A percentile compares a stretch with the other conserved stretches of the same genome.
These are phyloP conservation scores for Trametes pubescens DNA, from an alignment of 1,284 basidiomycete species.

Conservation along the genomic window DNA sequence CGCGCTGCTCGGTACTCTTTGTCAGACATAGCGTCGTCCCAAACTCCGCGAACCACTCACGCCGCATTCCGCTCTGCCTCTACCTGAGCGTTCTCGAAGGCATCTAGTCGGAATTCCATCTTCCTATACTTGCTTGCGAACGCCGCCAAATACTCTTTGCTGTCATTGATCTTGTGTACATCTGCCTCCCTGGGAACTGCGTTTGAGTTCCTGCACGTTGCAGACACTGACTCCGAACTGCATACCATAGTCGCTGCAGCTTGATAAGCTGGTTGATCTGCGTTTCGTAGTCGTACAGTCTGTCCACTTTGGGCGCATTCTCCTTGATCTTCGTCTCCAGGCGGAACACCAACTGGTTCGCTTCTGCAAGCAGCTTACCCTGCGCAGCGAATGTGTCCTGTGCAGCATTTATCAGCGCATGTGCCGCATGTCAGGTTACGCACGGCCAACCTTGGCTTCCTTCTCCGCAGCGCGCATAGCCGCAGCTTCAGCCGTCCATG, in stretches of 20 bases:
- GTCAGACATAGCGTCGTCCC: conserved; percentile 6
- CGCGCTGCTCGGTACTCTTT: conserved; percentile 45
- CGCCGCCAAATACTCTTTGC: conserved; percentile 62
- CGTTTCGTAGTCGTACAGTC: conserved; percentile 74
- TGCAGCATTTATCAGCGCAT: conserved; percentile 16
- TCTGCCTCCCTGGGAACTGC: conserved; percentile 67
- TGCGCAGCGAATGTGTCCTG: conserved; percentile 76
- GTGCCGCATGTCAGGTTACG: not conserved
- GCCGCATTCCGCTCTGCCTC: conserved; percentile 62
- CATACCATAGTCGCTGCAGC: conserved; percentile 76
- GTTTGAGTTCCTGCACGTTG: not conserved
- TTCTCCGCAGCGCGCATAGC: conserved; percentile 68
- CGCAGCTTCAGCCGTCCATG: conserved; percentile 69
- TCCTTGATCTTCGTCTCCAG: conserved; percentile 74
- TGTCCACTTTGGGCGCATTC: conserved; percentile 75
- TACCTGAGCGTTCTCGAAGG: conserved; percentile 57
- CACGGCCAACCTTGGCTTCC: conserved; percentile 62
- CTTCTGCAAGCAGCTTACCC: conserved; percentile 68
- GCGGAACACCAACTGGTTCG: conserved; percentile 64
- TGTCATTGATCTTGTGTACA: conserved; percentile 71
- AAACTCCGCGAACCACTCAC: conserved; percentile 47
- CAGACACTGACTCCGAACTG: conserved; percentile 2
- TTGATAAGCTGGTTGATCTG: conserved; percentile 77
- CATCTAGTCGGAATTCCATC: conserved; percentile 68
- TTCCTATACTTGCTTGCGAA: conserved; percentile 66